Evolutionary conservation across 441 rosid species (phyloP).

Genomic region (Populus tomentosa): DNA sequence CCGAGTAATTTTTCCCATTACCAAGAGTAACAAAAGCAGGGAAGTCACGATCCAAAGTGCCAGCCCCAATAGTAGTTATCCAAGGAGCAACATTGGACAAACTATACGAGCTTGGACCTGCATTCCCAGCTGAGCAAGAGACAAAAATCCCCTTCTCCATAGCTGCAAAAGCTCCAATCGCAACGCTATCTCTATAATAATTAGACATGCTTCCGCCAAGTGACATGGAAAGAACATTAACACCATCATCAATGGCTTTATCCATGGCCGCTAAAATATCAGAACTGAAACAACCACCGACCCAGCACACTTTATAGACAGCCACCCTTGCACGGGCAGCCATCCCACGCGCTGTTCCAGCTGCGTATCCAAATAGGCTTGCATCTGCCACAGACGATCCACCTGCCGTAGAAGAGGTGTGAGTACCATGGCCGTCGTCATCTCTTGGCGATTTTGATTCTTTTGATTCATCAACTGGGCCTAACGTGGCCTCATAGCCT

Average conservation of each 20-base stretch:
- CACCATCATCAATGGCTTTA: constrained; percentile 69
- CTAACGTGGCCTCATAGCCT: constrained; percentile 59
- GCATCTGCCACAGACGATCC: constrained; percentile 55
- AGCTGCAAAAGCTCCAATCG: constrained; percentile 70
- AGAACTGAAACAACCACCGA: constrained; percentile 68
- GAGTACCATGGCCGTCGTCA: constrained; percentile 83
- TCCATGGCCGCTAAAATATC: constrained; percentile 83
- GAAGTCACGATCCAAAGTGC: constrained; percentile 33
- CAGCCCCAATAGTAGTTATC: constrained; percentile 84
- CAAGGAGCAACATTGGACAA: constrained; percentile 88
- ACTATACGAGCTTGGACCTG: constrained; percentile 57
- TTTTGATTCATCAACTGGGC: constrained; percentile 49
- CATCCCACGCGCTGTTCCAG: constrained; percentile 79
- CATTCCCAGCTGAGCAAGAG: constrained; percentile 82
- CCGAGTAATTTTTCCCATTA: constrained; percentile 34
- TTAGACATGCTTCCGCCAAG: constrained; percentile 67
- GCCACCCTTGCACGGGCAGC: constrained; percentile 77
- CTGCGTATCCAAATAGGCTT: constrained; percentile 60
- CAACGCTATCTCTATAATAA: constrained; percentile 63
- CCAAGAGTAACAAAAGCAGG: constrained; percentile 69
- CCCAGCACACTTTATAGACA: constrained; percentile 84
- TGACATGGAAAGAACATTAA: constrained; percentile 69
- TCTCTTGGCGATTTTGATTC: constrained; percentile 76
- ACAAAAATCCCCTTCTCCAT: constrained; percentile 81
- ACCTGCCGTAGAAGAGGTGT: constrained; percentile 70